Conservation (phyloP, 176 grass and related monocot genomes). For the Oropetium thomaeum region DNA sequence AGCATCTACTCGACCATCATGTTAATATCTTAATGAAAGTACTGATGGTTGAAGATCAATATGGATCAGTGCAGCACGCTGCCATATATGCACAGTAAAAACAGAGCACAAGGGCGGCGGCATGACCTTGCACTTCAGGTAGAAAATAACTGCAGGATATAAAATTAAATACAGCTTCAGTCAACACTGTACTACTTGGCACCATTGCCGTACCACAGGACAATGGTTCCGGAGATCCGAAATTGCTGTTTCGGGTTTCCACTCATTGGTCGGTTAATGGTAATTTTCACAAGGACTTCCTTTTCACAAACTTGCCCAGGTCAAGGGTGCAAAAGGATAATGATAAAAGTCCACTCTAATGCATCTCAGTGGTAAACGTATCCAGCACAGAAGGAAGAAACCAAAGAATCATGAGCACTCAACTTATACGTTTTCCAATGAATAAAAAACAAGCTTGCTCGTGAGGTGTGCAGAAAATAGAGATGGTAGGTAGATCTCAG, state of each 20-base stretch:
- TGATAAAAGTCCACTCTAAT: neutral
- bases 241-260: neutral
- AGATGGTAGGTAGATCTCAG: conserved; percentile 20
- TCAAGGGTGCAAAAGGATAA: neutral
- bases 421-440: neutral
- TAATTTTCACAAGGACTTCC: no score
- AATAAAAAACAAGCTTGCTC: conserved; percentile 18
- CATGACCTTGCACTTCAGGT: neutral
- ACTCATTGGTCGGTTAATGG: neutral
- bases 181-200: conserved; percentile 7
- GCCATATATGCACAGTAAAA: conserved; percentile 3
- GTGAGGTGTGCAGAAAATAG: neutral
- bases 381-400: neutral
- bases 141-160: conserved; percentile 15
- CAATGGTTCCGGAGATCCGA: neutral
- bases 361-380: neutral
- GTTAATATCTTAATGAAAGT: neutral
- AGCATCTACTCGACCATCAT: neutral
- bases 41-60: conserved; percentile 1
- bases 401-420: neutral
- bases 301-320: neutral
- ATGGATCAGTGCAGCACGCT: neutral
- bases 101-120: neutral
- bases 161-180: neutral
- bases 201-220: neutral